Base-by-base conservation (phyloP, 768 basidiomycete species). In the Rhodosporidiobolus odoratus region DNA sequence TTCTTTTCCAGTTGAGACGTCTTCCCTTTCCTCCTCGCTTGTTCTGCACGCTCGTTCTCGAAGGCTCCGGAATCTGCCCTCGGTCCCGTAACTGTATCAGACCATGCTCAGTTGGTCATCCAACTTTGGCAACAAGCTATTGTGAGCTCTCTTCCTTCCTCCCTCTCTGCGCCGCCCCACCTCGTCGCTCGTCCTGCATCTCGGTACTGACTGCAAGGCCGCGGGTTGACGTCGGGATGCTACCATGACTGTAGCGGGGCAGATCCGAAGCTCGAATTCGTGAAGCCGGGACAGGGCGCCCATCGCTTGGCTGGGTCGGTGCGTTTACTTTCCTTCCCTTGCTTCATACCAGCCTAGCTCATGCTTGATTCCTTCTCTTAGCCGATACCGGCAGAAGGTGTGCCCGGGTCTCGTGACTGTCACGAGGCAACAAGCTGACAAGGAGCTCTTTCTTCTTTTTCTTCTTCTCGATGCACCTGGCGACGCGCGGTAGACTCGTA, bases 201-300 rank as follows among this genome's bases (percentile, higher is more conserved):
- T n/a, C n/a, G n/a, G n/a, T n/a, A n/a, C n/a, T n/a, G n/a, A n/a
- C n/a, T n/a, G n/a, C n/a, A n/a, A n/a, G n/a, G n/a, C n/a, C n/a
- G n/a, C n/a, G n/a, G n/a, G n/a, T n/a, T n/a, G n/a, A n/a, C n/a
- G n/a, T n/a, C n/a, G n/a, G n/a, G n/a, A n/a, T n/a, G n/a, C n/a
- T n/a, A n/a, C n/a, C n/a, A n/a, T 7, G 25, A 3, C 13, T 3
- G 35, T 21, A 73, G 72, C 17, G 72, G 72, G 0, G 65, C 65
- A 16, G 72, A 69, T 15, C 72, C 72, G 5, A 73, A 73, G 34
- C 65, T 73, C 64, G 72, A 73, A 56, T 73, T 69, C 32, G 30
- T 60, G 3, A 66, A 69, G 53, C 65, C 60, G 8, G 72, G 72
- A 0, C 62, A 68, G 32, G 72, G 72, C 6, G 50, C 54, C 1